Evolutionary conservation across 495 filamentous ascomycete genomes (phyloP).

Genomic region (Daldinia grandis): DNA sequence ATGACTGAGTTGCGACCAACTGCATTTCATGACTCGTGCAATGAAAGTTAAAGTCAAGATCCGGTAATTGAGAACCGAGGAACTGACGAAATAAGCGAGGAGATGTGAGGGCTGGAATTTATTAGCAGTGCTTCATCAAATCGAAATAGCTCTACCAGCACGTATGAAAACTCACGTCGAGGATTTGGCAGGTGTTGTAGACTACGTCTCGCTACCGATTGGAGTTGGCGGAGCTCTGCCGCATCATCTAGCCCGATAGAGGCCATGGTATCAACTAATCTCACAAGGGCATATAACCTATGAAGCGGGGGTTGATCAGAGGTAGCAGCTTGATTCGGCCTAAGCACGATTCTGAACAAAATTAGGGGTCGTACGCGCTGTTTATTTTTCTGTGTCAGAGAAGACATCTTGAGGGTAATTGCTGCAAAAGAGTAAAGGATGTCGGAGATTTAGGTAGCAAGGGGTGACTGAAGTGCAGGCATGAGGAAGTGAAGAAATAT

Average conservation of each 20-base stretch:
- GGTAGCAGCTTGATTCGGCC: background rate
- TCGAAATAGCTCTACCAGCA: background rate
- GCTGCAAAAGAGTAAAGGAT: background rate
- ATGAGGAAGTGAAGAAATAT: background rate
- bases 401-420: background rate
- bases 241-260: slow-evolving; percentile 1
- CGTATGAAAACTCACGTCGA: slow-evolving; percentile 19
- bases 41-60: slow-evolving; percentile 6
- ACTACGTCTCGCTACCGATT: slow-evolving; percentile 4
- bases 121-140: background rate
- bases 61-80: slow-evolving; percentile 24
- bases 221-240: slow-evolving; percentile 22
- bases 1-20: slow-evolving; percentile 34
- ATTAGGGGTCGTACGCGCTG: background rate
- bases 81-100: slow-evolving; percentile 38
- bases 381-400: background rate
- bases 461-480: background rate
- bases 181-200: slow-evolving; percentile 1
- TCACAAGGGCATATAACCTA: background rate
- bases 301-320: background rate
- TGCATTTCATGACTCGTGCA: slow-evolving; percentile 41
- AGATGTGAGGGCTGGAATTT: slow-evolving; percentile 33
- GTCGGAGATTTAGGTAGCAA: background rate
- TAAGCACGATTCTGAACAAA: background rate
- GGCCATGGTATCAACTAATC: slow-evolving; percentile 12